Conservation (phyloP, 164 flowering plant species). For the Houttuynia cordata region DNA sequence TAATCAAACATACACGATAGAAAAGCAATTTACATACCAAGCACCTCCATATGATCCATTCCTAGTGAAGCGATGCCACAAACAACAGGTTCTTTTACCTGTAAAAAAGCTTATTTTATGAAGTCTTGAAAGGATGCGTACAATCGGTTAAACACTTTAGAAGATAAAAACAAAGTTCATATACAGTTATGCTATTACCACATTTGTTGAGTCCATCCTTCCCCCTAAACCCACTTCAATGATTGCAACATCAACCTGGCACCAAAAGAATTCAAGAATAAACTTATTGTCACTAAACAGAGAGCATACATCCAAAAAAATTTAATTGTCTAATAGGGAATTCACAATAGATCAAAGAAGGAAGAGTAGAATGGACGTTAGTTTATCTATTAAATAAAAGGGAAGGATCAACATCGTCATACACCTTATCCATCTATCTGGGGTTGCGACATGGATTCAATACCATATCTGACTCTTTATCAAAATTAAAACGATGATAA, state of each 20-base stretch:
- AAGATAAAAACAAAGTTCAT: not conserved
- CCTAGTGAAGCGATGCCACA: slow-evolving; percentile 86
- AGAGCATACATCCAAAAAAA: not conserved
- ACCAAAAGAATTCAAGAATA: not conserved
- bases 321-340: no score
- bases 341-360: no score
- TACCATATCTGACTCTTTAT: no score
- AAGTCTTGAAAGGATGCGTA: not conserved
- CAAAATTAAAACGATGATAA: no score
- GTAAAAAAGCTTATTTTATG: slow-evolving; percentile 20
- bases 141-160: no score
- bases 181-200: slow-evolving; percentile 35
- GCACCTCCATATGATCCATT: slow-evolving; percentile 70
- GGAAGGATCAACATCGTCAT: no score
- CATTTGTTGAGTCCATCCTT: slow-evolving; percentile 67
- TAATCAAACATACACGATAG: not conserved
- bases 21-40: slow-evolving; percentile 28
- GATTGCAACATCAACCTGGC: slow-evolving; percentile 85
- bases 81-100: slow-evolving; percentile 74
- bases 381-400: no score
- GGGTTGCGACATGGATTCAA: no score
- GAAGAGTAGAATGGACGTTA: no score
- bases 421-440: no score
- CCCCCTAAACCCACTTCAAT: slow-evolving; percentile 96
- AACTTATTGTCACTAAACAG: not conserved